phyloP scores from a whole-genome alignment of 805 yeast genomes.

The Metschnikowia santaceciliae region DNA sequence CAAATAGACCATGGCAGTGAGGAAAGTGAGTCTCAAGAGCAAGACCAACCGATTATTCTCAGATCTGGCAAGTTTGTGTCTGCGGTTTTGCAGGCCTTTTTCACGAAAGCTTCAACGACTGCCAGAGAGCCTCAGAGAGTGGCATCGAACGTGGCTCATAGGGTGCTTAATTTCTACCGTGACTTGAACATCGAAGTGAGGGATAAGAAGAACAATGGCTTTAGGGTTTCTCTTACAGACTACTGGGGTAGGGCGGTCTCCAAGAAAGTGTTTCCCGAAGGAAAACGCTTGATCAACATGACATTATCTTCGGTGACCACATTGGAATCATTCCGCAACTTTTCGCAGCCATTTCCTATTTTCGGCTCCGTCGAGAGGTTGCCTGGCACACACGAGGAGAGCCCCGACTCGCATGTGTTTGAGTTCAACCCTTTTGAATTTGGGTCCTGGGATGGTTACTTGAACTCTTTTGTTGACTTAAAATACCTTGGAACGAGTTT shows the following conservation, averaged over 20 bases:
- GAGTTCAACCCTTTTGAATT: conserved; percentile 65
- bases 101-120: conserved; percentile 1
- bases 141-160: background rate
- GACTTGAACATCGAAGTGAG: conserved; percentile 52
- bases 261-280: conserved; percentile 39
- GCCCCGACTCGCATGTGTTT: conserved; percentile 42
- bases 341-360: conserved; percentile 49
- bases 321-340: conserved; percentile 32
- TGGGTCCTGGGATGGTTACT: conserved; percentile 59
- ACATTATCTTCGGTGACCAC: conserved; percentile 35
- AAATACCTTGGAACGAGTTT: conserved; percentile 51
- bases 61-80: conserved; percentile 4
- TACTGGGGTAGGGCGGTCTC: conserved; percentile 66
- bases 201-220: conserved; percentile 50
- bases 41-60: background rate
- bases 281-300: conserved; percentile 30
- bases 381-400: conserved; percentile 27
- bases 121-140: conserved; percentile 15
- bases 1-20: background rate
- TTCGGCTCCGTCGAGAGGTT: conserved; percentile 39
- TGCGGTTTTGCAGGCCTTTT: conserved; percentile 8
- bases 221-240: conserved; percentile 57
- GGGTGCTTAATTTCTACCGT: conserved; percentile 42
- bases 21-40: background rate
- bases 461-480: conserved; percentile 46